phyloP scores from a whole-genome alignment of 495 filamentous ascomycete genomes.

The Penicillium alfredii region DNA sequence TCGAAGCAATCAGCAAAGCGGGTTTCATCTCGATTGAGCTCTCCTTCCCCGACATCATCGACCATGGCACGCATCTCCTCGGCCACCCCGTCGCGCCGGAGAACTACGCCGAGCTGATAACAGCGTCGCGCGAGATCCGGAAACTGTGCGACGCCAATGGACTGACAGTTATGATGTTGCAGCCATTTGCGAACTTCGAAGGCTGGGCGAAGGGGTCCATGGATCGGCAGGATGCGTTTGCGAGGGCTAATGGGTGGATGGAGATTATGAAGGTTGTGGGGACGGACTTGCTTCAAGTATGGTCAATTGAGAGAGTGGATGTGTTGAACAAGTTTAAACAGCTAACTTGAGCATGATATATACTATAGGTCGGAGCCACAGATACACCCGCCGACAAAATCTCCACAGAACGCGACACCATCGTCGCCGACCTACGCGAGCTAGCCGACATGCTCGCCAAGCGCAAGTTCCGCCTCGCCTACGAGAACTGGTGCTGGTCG shows the following conservation, averaged over 20 bases:
- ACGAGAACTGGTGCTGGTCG: slow-evolving; percentile 86
- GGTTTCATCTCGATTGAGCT: slow-evolving; percentile 70
- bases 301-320: background rate
- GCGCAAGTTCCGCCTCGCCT: slow-evolving; percentile 56
- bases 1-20: slow-evolving; percentile 59
- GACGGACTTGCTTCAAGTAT: slow-evolving; percentile 68
- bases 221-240: slow-evolving; percentile 60
- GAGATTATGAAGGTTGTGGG: slow-evolving; percentile 64
- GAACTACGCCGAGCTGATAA: slow-evolving; percentile 51
- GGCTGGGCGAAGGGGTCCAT: slow-evolving; percentile 58
- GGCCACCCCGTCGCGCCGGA: slow-evolving; percentile 44
- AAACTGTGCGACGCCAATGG: slow-evolving; percentile 45
- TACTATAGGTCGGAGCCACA: slow-evolving; percentile 57
- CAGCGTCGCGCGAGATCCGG: slow-evolving; percentile 46
- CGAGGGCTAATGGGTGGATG: slow-evolving; percentile 62
- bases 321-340: background rate
- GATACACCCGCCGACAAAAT: slow-evolving; percentile 53
- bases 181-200: slow-evolving; percentile 77
- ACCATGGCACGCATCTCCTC: slow-evolving; percentile 49
- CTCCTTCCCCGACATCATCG: slow-evolving; percentile 67
- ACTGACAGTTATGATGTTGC: slow-evolving; percentile 65
- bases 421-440: slow-evolving; percentile 56
- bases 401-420: slow-evolving; percentile 36
- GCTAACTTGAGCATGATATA: background rate
- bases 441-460: slow-evolving; percentile 58